phyloP scores from a whole-genome alignment of 1,284 basidiomycete genomes.

The Papiliotrema laurentii region DNA sequence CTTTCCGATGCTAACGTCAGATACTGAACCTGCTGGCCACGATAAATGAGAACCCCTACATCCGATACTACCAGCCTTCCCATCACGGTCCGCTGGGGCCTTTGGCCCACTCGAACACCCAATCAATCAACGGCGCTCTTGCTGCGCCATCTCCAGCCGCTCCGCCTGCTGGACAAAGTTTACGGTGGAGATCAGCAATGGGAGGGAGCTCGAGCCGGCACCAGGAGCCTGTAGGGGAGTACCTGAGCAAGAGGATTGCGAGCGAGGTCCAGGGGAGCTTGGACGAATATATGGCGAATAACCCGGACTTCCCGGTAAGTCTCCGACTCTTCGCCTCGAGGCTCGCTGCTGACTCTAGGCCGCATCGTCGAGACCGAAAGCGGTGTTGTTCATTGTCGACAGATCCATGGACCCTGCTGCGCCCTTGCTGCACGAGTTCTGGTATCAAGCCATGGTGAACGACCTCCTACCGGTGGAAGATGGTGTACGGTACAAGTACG shows the following conservation, averaged over 20 bases:
- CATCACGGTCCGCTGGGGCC: constrained; percentile 83
- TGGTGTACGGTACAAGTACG: constrained; percentile 78
- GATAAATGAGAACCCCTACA: constrained; percentile 87
- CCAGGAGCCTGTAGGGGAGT: constrained; percentile 50
- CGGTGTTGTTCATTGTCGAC: constrained; percentile 87
- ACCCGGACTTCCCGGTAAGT: constrained; percentile 78
- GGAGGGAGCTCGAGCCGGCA: constrained; percentile 18
- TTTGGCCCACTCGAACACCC: constrained; percentile 52
- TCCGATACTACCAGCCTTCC: constrained; percentile 86
- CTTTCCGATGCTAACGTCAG: constrained; percentile 51
- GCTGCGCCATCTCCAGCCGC: constrained; percentile 41
- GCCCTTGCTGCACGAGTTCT: constrained; percentile 94
- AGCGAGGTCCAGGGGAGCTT: constrained; percentile 73
- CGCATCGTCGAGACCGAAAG: constrained; percentile 55
- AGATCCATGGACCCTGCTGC: constrained; percentile 88
- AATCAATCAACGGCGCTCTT: constrained; percentile 28
- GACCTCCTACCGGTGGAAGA: constrained; percentile 85
- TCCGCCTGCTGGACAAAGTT: constrained; percentile 37
- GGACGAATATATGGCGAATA: constrained; percentile 77
- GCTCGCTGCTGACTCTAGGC: constrained; percentile 13
- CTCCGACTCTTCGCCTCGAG: constrained; percentile 8
- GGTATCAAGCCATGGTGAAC: constrained; percentile 98
- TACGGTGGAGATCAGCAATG: constrained; percentile 46
- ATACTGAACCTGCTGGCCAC: constrained; percentile 87
- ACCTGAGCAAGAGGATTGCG: constrained; percentile 71